A percentile compares a stretch with the other conserved stretches of the same genome.
These are phyloP conservation scores for Mortierella sp. DNA, from an alignment of 371 early-diverging fungal genomes.

Conservation along the genomic window DNA sequence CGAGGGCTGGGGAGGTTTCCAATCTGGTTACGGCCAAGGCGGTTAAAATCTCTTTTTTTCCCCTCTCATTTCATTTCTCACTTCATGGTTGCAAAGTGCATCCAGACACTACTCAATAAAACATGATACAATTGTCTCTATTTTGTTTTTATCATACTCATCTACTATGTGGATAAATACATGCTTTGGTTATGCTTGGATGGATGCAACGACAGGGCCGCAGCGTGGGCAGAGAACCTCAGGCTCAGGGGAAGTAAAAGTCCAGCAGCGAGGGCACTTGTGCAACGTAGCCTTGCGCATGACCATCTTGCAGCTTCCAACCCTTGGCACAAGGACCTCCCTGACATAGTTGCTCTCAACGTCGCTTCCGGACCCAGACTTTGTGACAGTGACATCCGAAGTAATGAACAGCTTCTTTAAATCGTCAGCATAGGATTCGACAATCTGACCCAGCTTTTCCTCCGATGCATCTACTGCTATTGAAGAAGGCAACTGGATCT, in stretches of 20 bases:
- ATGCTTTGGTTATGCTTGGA: neutral
- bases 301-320: slow-evolving; percentile 50
- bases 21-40: too few relatives aligned
- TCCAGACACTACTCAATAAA: too few relatives aligned
- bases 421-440: slow-evolving; percentile 41
- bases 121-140: too few relatives aligned
- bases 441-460: slow-evolving; percentile 49
- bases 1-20: too few relatives aligned
- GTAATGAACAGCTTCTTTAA: slow-evolving; percentile 67
- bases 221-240: slow-evolving; percentile 48
- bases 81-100: too few relatives aligned
- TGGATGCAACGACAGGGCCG: slow-evolving; percentile 31
- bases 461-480: neutral
- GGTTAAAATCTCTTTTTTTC: too few relatives aligned
- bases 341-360: slow-evolving; percentile 9
- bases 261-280: slow-evolving; percentile 61
- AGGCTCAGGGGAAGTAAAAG: slow-evolving; percentile 30
- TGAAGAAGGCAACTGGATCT: slow-evolving; percentile 48
- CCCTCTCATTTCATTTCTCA: too few relatives aligned
- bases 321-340: slow-evolving; percentile 35
- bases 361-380: neutral
- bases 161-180: neutral
- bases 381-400: slow-evolving; percentile 60
- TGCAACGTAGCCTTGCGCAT: slow-evolving; percentile 47
- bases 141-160: too few relatives aligned